These are phyloP conservation scores for Phytophthora litchii DNA, from an alignment of 352 stramenopile species.

Conservation along the genomic window DNA sequence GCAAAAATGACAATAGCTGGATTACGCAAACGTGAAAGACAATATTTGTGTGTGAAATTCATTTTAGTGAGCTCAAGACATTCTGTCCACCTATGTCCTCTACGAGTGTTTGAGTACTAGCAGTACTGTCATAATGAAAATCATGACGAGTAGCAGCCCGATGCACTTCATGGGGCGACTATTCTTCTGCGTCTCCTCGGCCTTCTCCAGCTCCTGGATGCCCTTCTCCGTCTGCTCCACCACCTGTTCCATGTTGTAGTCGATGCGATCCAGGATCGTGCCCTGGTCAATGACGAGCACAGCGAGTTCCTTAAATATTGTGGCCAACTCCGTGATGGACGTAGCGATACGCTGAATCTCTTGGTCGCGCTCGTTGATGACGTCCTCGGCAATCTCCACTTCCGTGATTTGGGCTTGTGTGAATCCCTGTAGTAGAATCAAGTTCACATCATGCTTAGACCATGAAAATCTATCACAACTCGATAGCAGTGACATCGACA, in stretches of 20 bases:
- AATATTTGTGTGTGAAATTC: constrained; percentile 32
- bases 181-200: constrained; percentile 99
- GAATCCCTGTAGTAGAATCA: constrained; percentile 85
- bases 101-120: constrained; percentile 93
- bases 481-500: neutral
- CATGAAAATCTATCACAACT: too few species aligned
- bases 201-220: constrained; percentile 98
- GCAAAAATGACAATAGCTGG: constrained; percentile 22
- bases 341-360: constrained; percentile 98
- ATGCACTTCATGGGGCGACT: constrained; percentile 96
- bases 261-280: constrained; percentile 99
- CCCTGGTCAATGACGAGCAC: constrained; percentile 99
- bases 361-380: constrained; percentile 95
- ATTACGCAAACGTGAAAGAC: constrained; percentile 23
- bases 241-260: constrained; percentile 99
- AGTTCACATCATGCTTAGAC: too few species aligned
- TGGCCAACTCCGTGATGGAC: constrained; percentile 98
- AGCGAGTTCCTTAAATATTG: constrained; percentile 99
- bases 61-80: constrained; percentile 6
- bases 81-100: constrained; percentile 19
- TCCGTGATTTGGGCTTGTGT: constrained; percentile 95
- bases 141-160: constrained; percentile 90
- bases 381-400: constrained; percentile 95
- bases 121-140: constrained; percentile 93
- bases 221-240: constrained; percentile 99